A percentile compares a stretch with the other conserved stretches of the same genome.
phyloP scores from a whole-genome alignment of 495 filamentous ascomycete genomes.

The Staphylotrichum tortipilum region DNA sequence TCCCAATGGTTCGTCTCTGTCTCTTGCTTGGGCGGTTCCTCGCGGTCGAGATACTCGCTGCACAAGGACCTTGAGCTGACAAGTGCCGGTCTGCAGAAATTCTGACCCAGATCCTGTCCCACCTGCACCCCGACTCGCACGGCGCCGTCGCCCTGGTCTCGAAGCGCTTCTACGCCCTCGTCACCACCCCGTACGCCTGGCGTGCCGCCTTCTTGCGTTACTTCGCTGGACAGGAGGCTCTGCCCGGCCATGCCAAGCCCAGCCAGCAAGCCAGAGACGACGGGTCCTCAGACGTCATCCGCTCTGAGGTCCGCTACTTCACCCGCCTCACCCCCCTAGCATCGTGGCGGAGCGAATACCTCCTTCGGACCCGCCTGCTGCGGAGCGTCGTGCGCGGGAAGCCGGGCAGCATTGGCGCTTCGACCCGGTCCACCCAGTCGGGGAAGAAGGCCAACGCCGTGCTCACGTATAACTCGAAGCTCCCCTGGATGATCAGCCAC shows the following conservation, averaged over 20 bases:
- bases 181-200: constrained; percentile 88
- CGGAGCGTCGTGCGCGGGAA: constrained; percentile 70
- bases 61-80: constrained; percentile 12
- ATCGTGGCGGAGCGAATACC: constrained; percentile 90
- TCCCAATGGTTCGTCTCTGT: constrained; percentile 62
- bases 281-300: constrained; percentile 52
- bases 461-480: constrained; percentile 73
- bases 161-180: constrained; percentile 68
- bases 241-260: constrained; percentile 26
- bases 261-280: constrained; percentile 29
- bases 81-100: constrained; percentile 53
- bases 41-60: background rate
- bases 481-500: constrained; percentile 64
- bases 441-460: constrained; percentile 45
- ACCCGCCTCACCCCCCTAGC: constrained; percentile 67
- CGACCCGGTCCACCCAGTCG: constrained; percentile 41
- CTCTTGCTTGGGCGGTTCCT: background rate
- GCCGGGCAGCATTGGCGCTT: constrained; percentile 34
- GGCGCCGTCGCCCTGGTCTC: constrained; percentile 73
- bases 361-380: constrained; percentile 74
- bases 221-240: constrained; percentile 64
- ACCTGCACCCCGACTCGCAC: constrained; percentile 72
- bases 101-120: constrained; percentile 82
- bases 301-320: constrained; percentile 55
- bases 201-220: constrained; percentile 78